Conservation (phyloP, 768 basidiomycete species). For the Boletus speciosus region DNA sequence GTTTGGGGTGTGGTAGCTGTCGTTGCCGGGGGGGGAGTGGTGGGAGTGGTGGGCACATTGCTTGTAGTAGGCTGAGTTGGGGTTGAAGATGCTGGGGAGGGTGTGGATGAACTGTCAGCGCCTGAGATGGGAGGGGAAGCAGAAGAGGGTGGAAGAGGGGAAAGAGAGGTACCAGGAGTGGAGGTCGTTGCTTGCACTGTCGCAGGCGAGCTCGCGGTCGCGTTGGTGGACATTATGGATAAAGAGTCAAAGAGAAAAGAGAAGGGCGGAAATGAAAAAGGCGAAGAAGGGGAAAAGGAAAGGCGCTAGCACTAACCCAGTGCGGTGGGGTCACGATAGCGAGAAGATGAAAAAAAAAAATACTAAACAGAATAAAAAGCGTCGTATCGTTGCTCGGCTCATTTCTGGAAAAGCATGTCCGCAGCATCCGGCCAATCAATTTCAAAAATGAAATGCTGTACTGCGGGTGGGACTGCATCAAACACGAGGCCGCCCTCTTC, state of each 20-base stretch:
- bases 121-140: neutral
- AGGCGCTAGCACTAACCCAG: neutral
- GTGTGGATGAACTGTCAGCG: slow-evolving; percentile 15
- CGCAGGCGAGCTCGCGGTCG: neutral
- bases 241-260: neutral
- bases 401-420: neutral
- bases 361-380: neutral
- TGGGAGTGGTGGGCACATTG: neutral
- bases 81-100: slow-evolving; percentile 1
- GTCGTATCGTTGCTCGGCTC: neutral
- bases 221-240: slow-evolving; percentile 19
- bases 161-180: slow-evolving; percentile 18
- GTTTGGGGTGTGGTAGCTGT: slow-evolving; percentile 1
- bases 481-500: neutral
- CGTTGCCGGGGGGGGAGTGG: slow-evolving; percentile 1
- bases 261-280: neutral
- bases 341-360: no score
- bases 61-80: neutral
- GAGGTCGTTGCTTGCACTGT: neutral
- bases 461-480: neutral
- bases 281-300: neutral
- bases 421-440: neutral
- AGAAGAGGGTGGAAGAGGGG: slow-evolving; percentile 9
- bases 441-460: slow-evolving; percentile 7
- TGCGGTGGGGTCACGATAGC: neutral